Evolutionary conservation across 768 basidiomycete species (phyloP).

Genomic region (Rhizopogon vulgaris): DNA sequence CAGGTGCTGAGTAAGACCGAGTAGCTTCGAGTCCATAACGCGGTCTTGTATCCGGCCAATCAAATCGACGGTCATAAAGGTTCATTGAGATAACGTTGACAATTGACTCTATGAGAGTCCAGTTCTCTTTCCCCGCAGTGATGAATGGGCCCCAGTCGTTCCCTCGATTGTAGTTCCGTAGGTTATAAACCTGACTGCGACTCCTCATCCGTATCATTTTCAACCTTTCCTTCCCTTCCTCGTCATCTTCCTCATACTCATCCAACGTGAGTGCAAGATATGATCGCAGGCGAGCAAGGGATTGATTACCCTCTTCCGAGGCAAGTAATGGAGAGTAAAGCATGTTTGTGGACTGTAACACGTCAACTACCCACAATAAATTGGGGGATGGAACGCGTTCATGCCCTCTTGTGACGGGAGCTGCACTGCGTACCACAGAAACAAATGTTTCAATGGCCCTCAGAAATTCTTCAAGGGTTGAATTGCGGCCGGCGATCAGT

Average conservation of each 20-base stretch:
- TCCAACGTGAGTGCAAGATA: constrained; percentile 43
- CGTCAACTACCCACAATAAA: constrained; percentile 38
- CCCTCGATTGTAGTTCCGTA: constrained; percentile 46
- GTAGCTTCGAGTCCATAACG: constrained; percentile 46
- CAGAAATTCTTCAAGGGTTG: constrained; percentile 22
- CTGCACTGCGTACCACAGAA: constrained; percentile 31
- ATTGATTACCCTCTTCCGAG: constrained; percentile 18
- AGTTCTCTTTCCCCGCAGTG: constrained; percentile 40
- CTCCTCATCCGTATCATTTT: constrained; percentile 36
- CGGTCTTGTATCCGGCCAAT: constrained; percentile 35
- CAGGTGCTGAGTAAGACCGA: constrained; percentile 50
- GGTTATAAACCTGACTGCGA: constrained; percentile 58
- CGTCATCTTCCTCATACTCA: constrained; percentile 22
- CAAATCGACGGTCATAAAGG: constrained; percentile 37
- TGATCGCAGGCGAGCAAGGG: constrained; percentile 40
- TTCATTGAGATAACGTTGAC: constrained; percentile 50
- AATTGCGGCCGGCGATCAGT: constrained; percentile 14
- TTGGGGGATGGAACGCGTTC: constrained; percentile 31
- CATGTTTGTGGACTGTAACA: constrained; percentile 34
- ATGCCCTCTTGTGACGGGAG: constrained; percentile 18
- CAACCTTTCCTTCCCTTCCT: constrained; percentile 19
- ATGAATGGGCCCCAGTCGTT: constrained; percentile 59
- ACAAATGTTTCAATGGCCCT: constrained; percentile 36
- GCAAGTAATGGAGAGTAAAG: constrained; percentile 19
- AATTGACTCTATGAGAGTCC: constrained; percentile 59